Percentiles rank a stretch among this genome's conserved stretches.
phyloP scores from a whole-genome alignment of 2,329 filamentous ascomycete genomes.

The Phyllachora maydis region DNA sequence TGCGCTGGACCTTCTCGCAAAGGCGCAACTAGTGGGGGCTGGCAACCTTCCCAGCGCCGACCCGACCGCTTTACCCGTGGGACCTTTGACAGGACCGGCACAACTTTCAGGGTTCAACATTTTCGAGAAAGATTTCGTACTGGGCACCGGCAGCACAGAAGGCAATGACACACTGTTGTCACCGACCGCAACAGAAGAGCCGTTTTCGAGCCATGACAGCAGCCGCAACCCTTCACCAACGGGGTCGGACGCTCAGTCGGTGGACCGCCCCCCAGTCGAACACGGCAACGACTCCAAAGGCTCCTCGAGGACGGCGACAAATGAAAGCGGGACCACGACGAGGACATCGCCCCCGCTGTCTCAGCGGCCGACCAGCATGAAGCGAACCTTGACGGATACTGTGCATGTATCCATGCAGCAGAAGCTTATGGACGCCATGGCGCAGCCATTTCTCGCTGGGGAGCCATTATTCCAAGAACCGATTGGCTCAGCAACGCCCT shows the following conservation, averaged over 20 bases:
- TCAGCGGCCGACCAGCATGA: conserved; percentile 44
- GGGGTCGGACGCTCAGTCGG: too few relatives aligned
- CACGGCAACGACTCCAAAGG: conserved; percentile 24
- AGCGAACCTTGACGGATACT: conserved; percentile 76
- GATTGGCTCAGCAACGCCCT: conserved; percentile 19
- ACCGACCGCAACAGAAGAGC: conserved; percentile 8
- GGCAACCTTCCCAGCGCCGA: conserved; percentile 35
- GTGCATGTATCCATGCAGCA: conserved; percentile 55
- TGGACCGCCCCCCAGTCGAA: too few relatives aligned
- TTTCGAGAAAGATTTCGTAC: conserved; percentile 66
- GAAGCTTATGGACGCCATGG: conserved; percentile 67
- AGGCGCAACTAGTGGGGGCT: conserved; percentile 57
- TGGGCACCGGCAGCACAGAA: conserved; percentile 28
- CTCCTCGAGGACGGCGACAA: conserved; percentile 31
- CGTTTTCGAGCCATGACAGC: too few relatives aligned
- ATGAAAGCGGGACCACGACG: conserved; percentile 30
- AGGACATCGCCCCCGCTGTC: conserved; percentile 32
- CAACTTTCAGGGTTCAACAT: conserved; percentile 53
- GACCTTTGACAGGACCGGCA: conserved; percentile 66
- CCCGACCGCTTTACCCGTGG: conserved; percentile 19
- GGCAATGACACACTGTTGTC: conserved; percentile 14
- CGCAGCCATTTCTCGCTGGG: conserved; percentile 53
- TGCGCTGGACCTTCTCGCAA: conserved; percentile 74
- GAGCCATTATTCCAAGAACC: conserved; percentile 16
- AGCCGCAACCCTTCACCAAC: too few relatives aligned